Evolutionary conservation across 1,139 yeast species (phyloP), one percentile per base, ranked within the genome.

Genomic region (Pichia sp.): DNA sequence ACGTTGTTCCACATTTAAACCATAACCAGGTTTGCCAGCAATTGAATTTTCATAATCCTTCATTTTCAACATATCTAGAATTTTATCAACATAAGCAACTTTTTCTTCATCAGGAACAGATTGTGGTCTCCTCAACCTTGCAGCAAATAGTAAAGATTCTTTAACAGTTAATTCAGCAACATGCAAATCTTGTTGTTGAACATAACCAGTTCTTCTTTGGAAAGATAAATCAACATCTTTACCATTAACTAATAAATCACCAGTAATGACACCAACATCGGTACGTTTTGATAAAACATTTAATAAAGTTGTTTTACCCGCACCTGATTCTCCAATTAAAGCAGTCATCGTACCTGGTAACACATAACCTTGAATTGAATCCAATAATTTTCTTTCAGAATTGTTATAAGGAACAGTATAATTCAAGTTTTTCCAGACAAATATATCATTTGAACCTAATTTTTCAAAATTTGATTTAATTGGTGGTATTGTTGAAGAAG

Each of bases 271-370:
- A 55, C 81, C 81, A 59, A 69, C 68, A 52, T 74, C 75, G 46
- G 74, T 65, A 63, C 83, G 69, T 56, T 74, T 77, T 31, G 86
- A 79, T 55, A 81, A 67, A 45, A 77, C 74, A 60, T 81, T 80
- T 59, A 81, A 71, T 51, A 81, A 64, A 0, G 87, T 81, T 0
- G 87, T 81, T 63, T 81, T 81, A 64, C 87, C 87, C 42, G 86
- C 85, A 60, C 87, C 87, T 13, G 86, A 80, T 60, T 80, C 85
- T 52, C 87, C 87, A 84, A 81, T 81, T 46, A 81, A 64, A 3
- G 82, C 82, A 45, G 82, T 78, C 58, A 78, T 64, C 1, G 76
- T 75, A 45, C 84, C 84, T 3, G 84, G 83, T 47, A 70, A 68
- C 61, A 79, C 77, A 59, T 68, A 79, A 19, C 84, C 85, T 58